Evolutionary conservation across 129 eudicot species (phyloP).

Genomic region (Deinandra increscens): DNA sequence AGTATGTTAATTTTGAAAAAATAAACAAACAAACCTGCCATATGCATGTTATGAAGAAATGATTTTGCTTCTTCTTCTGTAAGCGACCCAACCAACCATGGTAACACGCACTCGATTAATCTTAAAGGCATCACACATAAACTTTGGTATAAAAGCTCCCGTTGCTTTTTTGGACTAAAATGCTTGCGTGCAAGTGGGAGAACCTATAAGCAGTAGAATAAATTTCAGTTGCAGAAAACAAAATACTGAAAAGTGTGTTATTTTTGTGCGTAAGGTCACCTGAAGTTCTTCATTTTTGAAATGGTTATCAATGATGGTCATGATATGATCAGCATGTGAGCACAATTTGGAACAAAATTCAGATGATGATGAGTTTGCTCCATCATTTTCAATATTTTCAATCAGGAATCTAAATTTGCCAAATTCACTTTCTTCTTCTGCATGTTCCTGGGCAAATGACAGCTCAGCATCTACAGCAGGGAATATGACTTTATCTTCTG

Average conservation of each 20-base stretch:
- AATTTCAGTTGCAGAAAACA: background rate
- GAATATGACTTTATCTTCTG: conserved; percentile 95
- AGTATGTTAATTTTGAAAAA: background rate
- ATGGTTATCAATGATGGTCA: conserved; percentile 78
- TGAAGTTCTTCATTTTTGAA: conserved; percentile 84
- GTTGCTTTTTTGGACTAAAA: conserved; percentile 73
- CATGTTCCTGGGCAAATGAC: conserved; percentile 92
- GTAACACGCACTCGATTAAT: conserved; percentile 89
- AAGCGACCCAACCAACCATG: conserved; percentile 92
- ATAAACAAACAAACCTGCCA: conserved; percentile 72
- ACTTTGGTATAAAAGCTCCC: conserved; percentile 88
- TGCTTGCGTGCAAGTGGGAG: conserved; percentile 93
- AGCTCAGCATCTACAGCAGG: conserved; percentile 95
- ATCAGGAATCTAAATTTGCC: conserved; percentile 79
- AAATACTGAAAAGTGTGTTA: conserved; percentile 5
- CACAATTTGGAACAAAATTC: conserved; percentile 76
- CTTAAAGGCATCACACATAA: conserved; percentile 97
- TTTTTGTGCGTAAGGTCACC: conserved; percentile 33
- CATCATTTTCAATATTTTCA: conserved; percentile 82
- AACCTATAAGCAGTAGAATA: conserved; percentile 43
- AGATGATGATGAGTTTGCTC: conserved; percentile 83
- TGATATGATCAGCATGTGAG: conserved; percentile 90
- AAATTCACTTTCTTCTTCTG: conserved; percentile 94
- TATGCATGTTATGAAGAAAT: conserved; percentile 80
- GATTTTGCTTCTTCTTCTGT: conserved; percentile 80